These are phyloP conservation scores for Scorias spongiosa DNA, from an alignment of 2,329 filamentous ascomycete species.

Conservation along the genomic window DNA sequence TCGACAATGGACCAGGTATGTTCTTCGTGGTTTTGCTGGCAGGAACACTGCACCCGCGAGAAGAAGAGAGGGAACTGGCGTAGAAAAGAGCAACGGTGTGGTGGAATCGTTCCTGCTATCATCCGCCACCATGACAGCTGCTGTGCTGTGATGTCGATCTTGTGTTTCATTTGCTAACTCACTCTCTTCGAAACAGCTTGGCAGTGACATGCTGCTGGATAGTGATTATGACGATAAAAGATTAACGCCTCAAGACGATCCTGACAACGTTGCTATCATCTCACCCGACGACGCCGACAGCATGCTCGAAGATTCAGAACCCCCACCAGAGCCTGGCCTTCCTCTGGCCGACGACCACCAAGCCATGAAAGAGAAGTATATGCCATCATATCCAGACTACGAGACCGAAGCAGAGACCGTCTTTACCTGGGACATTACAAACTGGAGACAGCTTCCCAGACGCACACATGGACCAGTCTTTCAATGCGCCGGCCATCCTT, in stretches of 20 bases:
- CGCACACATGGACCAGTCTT: constrained; percentile 83
- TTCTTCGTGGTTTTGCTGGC: too few species aligned
- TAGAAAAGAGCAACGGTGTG: too few species aligned
- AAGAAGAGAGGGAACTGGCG: too few species aligned
- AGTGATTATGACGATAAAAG: constrained; percentile 47
- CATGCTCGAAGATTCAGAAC: constrained; percentile 36
- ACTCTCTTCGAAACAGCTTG: constrained; percentile 28
- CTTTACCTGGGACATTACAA: constrained; percentile 75
- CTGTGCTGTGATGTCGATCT: too few species aligned
- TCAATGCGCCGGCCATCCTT: constrained; percentile 72
- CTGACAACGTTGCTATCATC: constrained; percentile 41
- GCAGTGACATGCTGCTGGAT: constrained; percentile 49
- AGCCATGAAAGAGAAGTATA: constrained; percentile 67
- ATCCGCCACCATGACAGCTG: too few species aligned
- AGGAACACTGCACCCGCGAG: too few species aligned
- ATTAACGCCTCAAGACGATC: constrained; percentile 22
- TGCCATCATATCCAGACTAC: constrained; percentile 64
- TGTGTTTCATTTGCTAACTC: too few species aligned
- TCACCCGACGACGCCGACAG: constrained; percentile 41
- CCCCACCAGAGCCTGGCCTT: constrained; percentile 26
- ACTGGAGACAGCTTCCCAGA: constrained; percentile 62
- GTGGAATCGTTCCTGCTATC: too few species aligned
- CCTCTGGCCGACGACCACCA: constrained; percentile 51
- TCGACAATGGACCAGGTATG: too few species aligned
- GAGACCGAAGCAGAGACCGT: constrained; percentile 61